Evolutionary conservation across 306 rosid species (phyloP).

Genomic region (Cucumis hystrix): DNA sequence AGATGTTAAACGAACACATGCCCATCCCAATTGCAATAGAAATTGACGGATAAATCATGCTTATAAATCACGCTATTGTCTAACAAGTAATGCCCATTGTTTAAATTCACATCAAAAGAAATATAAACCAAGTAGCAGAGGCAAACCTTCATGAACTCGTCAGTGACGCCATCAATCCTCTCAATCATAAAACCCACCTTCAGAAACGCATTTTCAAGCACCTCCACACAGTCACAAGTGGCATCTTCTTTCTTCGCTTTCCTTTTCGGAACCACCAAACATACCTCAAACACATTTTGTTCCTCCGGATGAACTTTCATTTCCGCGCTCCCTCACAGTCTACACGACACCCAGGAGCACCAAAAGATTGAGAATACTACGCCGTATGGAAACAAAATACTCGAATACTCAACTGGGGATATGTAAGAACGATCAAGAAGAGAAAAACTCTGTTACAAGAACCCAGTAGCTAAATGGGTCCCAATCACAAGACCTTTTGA

Average conservation of each 20-base stretch:
- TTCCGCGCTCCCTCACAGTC: constrained; percentile 9
- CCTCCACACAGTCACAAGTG: constrained; percentile 29
- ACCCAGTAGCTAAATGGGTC: not conserved
- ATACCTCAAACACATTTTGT: constrained; percentile 55
- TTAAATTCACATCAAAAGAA: not conserved
- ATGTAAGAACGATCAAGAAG: not conserved
- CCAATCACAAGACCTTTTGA: not conserved
- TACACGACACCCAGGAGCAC: constrained; percentile 2
- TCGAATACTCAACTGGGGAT: not conserved
- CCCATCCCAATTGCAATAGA: not conserved
- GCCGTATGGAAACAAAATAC: not conserved
- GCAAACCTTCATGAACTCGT: constrained; percentile 81
- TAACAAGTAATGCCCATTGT: not conserved
- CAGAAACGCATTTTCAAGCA: constrained; percentile 45
- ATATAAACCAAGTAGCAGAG: constrained; percentile 2
- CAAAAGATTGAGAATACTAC: not conserved
- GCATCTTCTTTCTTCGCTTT: constrained; percentile 25
- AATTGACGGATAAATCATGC: not conserved
- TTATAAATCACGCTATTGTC: not conserved
- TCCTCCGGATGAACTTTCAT: constrained; percentile 39
- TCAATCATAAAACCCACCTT: constrained; percentile 59
- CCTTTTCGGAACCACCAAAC: constrained; percentile 68
- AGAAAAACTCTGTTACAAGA: constrained; percentile 2
- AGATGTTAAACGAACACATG: not conserved
- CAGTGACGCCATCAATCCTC: constrained; percentile 67